Evolutionary conservation across 805 yeast species (phyloP).

Genomic region (Sugiyamaella marilandica): DNA sequence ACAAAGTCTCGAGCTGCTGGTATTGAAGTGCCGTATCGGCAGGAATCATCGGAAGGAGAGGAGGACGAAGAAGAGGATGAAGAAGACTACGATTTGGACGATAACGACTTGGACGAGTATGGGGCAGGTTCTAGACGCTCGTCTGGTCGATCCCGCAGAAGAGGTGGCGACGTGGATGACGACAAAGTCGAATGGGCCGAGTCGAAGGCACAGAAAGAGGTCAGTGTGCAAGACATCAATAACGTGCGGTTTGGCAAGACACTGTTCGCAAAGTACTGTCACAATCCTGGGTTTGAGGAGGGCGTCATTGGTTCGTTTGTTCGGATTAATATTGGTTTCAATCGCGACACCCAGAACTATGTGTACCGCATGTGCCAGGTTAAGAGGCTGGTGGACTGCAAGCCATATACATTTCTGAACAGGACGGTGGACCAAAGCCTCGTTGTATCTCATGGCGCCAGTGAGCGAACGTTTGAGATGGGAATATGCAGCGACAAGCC

Average conservation of each 20-base stretch:
- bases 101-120: slow-evolving; percentile 38
- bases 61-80: slow-evolving; percentile 43
- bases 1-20: slow-evolving; percentile 13
- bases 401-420: slow-evolving; percentile 48
- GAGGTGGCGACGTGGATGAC: slow-evolving; percentile 35
- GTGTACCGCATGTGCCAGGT: slow-evolving; percentile 82
- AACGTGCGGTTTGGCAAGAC: slow-evolving; percentile 72
- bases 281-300: slow-evolving; percentile 74
- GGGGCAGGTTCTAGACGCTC: slow-evolving; percentile 29
- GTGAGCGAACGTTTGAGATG: slow-evolving; percentile 71
- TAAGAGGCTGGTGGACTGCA: slow-evolving; percentile 49
- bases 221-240: slow-evolving; percentile 63
- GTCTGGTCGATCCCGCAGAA: slow-evolving; percentile 34
- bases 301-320: slow-evolving; percentile 72
- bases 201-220: slow-evolving; percentile 36
- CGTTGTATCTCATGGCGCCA: slow-evolving; percentile 75
- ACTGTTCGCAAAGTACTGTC: slow-evolving; percentile 67
- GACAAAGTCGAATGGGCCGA: slow-evolving; percentile 48
- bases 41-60: background rate
- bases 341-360: slow-evolving; percentile 54
- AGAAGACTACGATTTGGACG: slow-evolving; percentile 18
- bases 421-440: slow-evolving; percentile 54
- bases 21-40: slow-evolving; percentile 9
- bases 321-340: slow-evolving; percentile 74
- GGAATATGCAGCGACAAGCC: slow-evolving; percentile 74